A percentile compares a stretch with the other conserved stretches of the same genome.
These are phyloP conservation scores for Nematocida displodere DNA, from an alignment of 371 early-diverging fungal species.

Conservation along the genomic window DNA sequence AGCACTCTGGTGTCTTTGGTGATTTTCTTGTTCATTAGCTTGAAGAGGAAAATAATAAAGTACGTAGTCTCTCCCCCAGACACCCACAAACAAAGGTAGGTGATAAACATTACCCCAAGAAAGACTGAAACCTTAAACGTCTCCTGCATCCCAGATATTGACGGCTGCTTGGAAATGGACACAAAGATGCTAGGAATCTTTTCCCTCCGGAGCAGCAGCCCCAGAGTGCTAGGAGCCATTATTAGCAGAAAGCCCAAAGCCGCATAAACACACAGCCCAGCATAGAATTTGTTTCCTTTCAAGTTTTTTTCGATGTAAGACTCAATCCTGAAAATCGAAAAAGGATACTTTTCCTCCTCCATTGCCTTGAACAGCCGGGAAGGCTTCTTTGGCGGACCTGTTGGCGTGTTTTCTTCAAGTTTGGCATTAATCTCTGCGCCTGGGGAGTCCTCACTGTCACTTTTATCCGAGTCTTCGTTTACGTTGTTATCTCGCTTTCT, in stretches of 20 bases:
- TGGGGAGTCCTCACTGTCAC: slow-evolving; percentile 38
- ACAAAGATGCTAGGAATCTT: slow-evolving; percentile 14
- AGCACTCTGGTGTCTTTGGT: slow-evolving; percentile 16
- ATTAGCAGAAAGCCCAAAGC: slow-evolving; percentile 54
- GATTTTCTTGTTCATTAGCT: slow-evolving; percentile 24
- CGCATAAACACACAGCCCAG: slow-evolving; percentile 38
- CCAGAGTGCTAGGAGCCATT: slow-evolving; percentile 38
- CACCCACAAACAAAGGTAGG: slow-evolving; percentile 27
- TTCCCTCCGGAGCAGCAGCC: slow-evolving; percentile 22
- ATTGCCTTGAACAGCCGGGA: background rate
- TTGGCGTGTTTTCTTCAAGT: background rate
- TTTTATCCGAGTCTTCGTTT: background rate
- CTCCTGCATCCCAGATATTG: background rate
- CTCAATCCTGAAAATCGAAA: slow-evolving; percentile 50
- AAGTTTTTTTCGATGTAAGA: slow-evolving; percentile 24
- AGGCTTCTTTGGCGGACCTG: background rate
- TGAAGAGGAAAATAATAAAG: slow-evolving; percentile 40
- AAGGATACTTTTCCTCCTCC: slow-evolving; percentile 5
- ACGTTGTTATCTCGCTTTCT: slow-evolving; percentile 38
- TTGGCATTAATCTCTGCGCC: slow-evolving; percentile 14
- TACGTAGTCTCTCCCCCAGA: slow-evolving; percentile 54
- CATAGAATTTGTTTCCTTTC: slow-evolving; percentile 9
- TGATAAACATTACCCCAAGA: slow-evolving; percentile 53
- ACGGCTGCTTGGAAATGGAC: background rate
- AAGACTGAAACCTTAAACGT: slow-evolving; percentile 51